Evolutionary conservation across 441 rosid species (phyloP).

Genomic region (Isatis lusitanica): DNA sequence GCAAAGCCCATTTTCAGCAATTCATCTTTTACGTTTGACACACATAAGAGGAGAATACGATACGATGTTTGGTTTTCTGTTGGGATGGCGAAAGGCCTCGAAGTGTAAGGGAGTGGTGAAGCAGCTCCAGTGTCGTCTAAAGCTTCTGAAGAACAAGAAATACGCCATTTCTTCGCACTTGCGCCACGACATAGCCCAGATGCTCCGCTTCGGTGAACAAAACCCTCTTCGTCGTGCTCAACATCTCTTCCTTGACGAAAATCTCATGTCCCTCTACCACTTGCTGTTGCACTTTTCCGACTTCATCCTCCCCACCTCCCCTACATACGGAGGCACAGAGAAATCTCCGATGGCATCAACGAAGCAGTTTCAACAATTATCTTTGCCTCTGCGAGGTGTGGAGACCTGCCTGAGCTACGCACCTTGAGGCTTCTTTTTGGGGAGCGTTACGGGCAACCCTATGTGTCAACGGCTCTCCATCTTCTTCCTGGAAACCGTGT

Average conservation of each 20-base stretch:
- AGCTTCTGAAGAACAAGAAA: conserved; percentile 65
- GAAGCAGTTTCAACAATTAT: conserved; percentile 88
- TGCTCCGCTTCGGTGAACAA: conserved; percentile 56
- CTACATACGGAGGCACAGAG: conserved; percentile 65
- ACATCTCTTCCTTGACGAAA: conserved; percentile 61
- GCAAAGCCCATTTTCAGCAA: conserved; percentile 14
- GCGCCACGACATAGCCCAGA: conserved; percentile 66
- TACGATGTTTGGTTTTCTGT: conserved; percentile 60
- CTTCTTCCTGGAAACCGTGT: conserved; percentile 64
- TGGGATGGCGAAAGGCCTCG: conserved; percentile 85
- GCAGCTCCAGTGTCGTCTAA: conserved; percentile 57
- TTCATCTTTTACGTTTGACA: background rate
- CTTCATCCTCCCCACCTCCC: conserved; percentile 48
- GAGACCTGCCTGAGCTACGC: conserved; percentile 81
- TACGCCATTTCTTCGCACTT: conserved; percentile 49
- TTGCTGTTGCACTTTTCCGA: conserved; percentile 65
- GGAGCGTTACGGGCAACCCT: conserved; percentile 62
- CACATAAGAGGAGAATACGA: background rate
- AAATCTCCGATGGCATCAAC: conserved; percentile 40
- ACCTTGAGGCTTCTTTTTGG: conserved; percentile 60
- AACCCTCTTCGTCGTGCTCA: conserved; percentile 56
- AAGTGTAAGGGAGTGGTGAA: conserved; percentile 67
- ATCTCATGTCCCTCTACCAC: conserved; percentile 48
- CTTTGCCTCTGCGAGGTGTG: conserved; percentile 81
- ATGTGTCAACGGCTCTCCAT: conserved; percentile 53